Conservation (phyloP, 805 yeast genomes). For the Candida pseudofarinosa region DNA sequence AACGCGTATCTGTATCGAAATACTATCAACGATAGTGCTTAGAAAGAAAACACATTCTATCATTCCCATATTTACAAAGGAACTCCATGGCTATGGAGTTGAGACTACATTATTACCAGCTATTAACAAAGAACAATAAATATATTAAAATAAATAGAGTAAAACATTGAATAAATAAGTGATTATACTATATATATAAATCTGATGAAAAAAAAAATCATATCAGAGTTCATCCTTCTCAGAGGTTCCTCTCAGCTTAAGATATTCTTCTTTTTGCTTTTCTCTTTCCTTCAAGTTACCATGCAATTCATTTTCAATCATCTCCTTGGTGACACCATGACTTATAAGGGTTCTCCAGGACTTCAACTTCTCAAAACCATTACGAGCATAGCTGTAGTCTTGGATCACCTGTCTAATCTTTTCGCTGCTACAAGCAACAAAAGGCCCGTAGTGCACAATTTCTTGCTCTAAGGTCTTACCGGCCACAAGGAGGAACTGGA, state of each 20-base stretch:
- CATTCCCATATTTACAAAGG: too few species aligned
- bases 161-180: not conserved
- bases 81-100: too few species aligned
- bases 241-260: conserved; percentile 3
- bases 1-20: too few species aligned
- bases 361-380: conserved; percentile 66
- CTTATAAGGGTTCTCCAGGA: conserved; percentile 53
- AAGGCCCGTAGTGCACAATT: conserved; percentile 86
- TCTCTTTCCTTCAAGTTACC: conserved; percentile 32
- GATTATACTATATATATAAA: not conserved
- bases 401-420: conserved; percentile 64
- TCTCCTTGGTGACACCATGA: conserved; percentile 39
- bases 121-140: too few species aligned
- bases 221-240: conserved; percentile 7
- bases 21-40: conserved; percentile 1
- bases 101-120: too few species aligned
- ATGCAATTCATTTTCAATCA: conserved; percentile 35
- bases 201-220: not conserved
- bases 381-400: conserved; percentile 65
- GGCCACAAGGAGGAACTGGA: conserved; percentile 67
- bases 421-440: conserved; percentile 69
- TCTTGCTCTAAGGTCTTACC: conserved; percentile 73
- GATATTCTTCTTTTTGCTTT: conserved; percentile 12
- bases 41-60: not conserved
- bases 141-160: too few species aligned